A percentile compares a stretch with the other conserved stretches of the same genome.
Evolutionary conservation across 352 stramenopile genomes (phyloP).

Genomic region (Phytopythium litorale): DNA sequence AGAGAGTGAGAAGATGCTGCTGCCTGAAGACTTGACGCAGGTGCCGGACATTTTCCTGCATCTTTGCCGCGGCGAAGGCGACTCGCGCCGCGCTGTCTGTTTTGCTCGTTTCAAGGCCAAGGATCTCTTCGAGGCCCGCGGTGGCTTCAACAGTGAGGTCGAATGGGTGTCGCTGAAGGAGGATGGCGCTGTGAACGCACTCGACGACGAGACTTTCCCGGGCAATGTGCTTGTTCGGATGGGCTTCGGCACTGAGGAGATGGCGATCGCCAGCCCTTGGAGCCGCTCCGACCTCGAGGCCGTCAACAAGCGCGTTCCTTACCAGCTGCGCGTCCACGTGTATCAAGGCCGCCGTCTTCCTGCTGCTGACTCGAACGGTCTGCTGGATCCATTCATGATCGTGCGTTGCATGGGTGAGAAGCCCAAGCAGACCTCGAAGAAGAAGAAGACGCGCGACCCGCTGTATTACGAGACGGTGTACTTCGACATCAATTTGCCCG

Average conservation of each 20-base stretch:
- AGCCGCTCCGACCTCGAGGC: constrained; percentile 45
- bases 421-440: constrained; percentile 59
- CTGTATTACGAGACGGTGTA: constrained; percentile 87
- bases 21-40: constrained; percentile 65
- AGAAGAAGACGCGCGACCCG: constrained; percentile 78
- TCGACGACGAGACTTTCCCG: constrained; percentile 76
- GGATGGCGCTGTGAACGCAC: constrained; percentile 72
- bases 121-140: constrained; percentile 54
- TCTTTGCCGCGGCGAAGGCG: constrained; percentile 64
- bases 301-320: constrained; percentile 77
- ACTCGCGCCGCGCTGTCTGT: constrained; percentile 59
- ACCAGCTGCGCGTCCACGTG: constrained; percentile 80
- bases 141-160: constrained; percentile 49
- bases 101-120: constrained; percentile 79
- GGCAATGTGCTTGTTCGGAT: constrained; percentile 78
- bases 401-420: constrained; percentile 82
- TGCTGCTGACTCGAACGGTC: constrained; percentile 77
- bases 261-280: constrained; percentile 55
- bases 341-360: constrained; percentile 81
- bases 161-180: constrained; percentile 82
- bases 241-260: constrained; percentile 73
- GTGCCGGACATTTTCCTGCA: constrained; percentile 90
- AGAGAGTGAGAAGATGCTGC: constrained; percentile 71
- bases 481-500: constrained; percentile 83
- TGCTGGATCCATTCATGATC: constrained; percentile 82